These are phyloP conservation scores for Mucuna pruriens DNA, from an alignment of 306 rosid genomes.

Conservation along the genomic window DNA sequence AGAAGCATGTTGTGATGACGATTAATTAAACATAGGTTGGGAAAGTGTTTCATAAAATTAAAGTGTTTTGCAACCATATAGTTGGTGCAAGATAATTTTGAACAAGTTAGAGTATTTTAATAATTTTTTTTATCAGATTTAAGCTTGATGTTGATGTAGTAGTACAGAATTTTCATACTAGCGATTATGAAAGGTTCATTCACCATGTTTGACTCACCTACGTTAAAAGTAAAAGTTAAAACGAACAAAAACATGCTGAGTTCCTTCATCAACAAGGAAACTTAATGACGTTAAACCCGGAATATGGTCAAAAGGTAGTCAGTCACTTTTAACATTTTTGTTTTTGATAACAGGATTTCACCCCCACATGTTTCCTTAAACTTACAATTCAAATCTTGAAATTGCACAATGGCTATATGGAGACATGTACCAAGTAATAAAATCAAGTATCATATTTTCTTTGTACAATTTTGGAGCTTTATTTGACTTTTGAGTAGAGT, in stretches of 20 bases:
- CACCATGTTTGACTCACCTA: not conserved
- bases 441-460: not conserved
- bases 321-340: conserved; percentile 13
- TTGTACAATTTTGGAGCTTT: not conserved
- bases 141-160: not conserved
- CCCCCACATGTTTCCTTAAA: conserved; percentile 20
- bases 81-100: too few relatives aligned
- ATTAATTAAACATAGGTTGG: too few relatives aligned
- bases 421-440: not conserved
- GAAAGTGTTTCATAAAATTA: too few relatives aligned
- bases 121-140: too few relatives aligned
- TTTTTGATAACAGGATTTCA: not conserved
- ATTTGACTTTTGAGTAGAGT: not conserved
- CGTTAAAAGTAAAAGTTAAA: not conserved
- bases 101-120: too few relatives aligned
- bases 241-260: not conserved
- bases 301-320: conserved; percentile 4
- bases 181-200: not conserved
- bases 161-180: not conserved
- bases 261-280: conserved; percentile 13
- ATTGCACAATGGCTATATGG: not conserved
- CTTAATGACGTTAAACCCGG: not conserved
- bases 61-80: too few relatives aligned
- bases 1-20: too few relatives aligned
- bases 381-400: not conserved